Evolutionary conservation across 148 eudicot genomes (phyloP), one percentile per base, ranked within the genome.

Genomic region (Camellia sinensis): DNA sequence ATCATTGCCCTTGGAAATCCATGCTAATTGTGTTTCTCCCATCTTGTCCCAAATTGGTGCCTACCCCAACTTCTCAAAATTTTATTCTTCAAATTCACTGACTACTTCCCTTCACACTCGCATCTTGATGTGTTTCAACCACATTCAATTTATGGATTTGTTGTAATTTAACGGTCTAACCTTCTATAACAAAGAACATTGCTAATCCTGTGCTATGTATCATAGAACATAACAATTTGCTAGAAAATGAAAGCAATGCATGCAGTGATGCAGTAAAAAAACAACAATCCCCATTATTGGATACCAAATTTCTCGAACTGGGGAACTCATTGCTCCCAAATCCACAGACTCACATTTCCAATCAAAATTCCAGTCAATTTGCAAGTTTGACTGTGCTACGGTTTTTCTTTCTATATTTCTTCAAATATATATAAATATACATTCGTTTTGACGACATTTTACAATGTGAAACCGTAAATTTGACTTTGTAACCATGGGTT

Each of bases 11-110:
- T 59, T 43, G 37, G 17, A 19, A 67, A 21, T 71, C 60, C 29
- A 57, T 29, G 67, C 59, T 57, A 15, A 78, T 54, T 54, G n/a
- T 74, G n/a, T 74, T 75, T 59, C 6, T 48, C 52, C 61, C 43
- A 0, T 17, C 12, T 46, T 59, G 40, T 79, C 5, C 60, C 21
- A 9, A 61, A 71, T 22, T 12, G 64, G 57, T 14, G 17, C 4
- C 5, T 5, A 29, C 54, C 53, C 61, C 10, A 57, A 3, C 40
- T 44, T 19, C 44, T 0, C 2, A 21, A 5, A 13, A 21, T 53
- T 21, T 57, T 52, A 22, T 11, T 72, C 15, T 52, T 43, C 37
- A 21, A 72, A 52, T 53, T 72, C 44, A 52, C 3, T 7, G 18
- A 52, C 37, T 22, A 53, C 37, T 21, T 52, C 44, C 14, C 61